Conservation (phyloP, 371 early-diverging fungal genomes). For the Circinella minor region DNA sequence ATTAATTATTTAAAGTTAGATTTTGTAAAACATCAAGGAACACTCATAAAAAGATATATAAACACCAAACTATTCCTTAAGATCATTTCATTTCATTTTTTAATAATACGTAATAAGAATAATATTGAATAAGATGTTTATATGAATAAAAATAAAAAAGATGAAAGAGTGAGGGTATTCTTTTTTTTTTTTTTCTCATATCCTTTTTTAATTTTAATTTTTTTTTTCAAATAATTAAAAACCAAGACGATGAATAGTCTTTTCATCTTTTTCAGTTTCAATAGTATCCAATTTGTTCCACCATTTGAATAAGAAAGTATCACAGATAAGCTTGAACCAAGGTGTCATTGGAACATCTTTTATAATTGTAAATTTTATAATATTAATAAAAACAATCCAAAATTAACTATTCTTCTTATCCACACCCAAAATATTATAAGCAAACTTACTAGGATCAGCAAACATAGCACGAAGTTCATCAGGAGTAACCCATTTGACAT, state of each 20-base stretch:
- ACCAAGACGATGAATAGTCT: slow-evolving; percentile 78
- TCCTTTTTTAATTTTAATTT: too few species aligned
- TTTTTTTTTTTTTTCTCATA: too few species aligned
- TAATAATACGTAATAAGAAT: too few species aligned
- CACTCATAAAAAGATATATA: too few species aligned
- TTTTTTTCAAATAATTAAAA: slow-evolving; percentile 26
- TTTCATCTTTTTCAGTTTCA: slow-evolving; percentile 63
- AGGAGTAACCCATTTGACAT: slow-evolving; percentile 73
- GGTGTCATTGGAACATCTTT: slow-evolving; percentile 80
- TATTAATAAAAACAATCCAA: slow-evolving; percentile 11
- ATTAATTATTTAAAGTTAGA: too few species aligned
- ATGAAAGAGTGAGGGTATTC: neutral
- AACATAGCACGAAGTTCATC: slow-evolving; percentile 79
- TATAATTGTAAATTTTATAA: too few species aligned
- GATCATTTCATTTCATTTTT: too few species aligned
- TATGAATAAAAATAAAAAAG: neutral
- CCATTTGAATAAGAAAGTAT: slow-evolving; percentile 92
- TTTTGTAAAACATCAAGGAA: too few species aligned
- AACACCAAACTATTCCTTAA: too few species aligned
- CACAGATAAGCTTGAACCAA: slow-evolving; percentile 94
- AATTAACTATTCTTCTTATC: neutral
- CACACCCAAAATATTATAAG: neutral
- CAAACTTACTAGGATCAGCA: slow-evolving; percentile 55
- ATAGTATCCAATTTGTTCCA: slow-evolving; percentile 87
- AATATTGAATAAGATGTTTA: too few species aligned